Percentiles rank a stretch among this genome's conserved stretches.
Conservation (phyloP, 2,329 filamentous ascomycete species). For the Alternaria sp. region DNA sequence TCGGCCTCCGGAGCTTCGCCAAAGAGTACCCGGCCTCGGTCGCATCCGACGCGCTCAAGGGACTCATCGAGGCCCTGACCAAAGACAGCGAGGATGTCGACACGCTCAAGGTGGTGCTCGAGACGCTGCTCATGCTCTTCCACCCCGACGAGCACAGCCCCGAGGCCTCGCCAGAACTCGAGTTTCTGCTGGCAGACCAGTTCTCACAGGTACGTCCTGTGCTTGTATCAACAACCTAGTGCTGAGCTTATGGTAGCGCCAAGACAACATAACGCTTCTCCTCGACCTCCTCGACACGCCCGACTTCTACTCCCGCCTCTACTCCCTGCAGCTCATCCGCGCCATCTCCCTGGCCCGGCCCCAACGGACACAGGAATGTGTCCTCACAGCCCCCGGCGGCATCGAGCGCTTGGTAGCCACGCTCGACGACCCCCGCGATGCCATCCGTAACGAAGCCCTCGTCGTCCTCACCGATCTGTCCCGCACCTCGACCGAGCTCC, state of each 20-base stretch:
- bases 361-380: slow-evolving; percentile 92
- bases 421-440: slow-evolving; percentile 85
- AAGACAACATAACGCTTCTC: slow-evolving; percentile 93
- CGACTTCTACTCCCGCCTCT: slow-evolving; percentile 91
- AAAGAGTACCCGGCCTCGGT: slow-evolving; percentile 97
- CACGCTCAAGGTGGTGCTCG: slow-evolving; percentile 91
- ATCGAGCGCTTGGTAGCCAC: slow-evolving; percentile 85
- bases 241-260: slow-evolving; percentile 71
- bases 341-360: slow-evolving; percentile 86
- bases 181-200: slow-evolving; percentile 94
- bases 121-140: slow-evolving; percentile 95
- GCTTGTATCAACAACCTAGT: slow-evolving; percentile 29
- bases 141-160: slow-evolving; percentile 71
- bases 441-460: slow-evolving; percentile 83
- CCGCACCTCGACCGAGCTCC: slow-evolving; percentile 83
- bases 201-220: slow-evolving; percentile 78
- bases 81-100: slow-evolving; percentile 95
- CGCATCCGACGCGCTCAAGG: slow-evolving; percentile 88
- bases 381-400: slow-evolving; percentile 86
- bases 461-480: slow-evolving; percentile 89
- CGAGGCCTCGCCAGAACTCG: slow-evolving; percentile 95
- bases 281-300: slow-evolving; percentile 86
- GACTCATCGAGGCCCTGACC: slow-evolving; percentile 82
- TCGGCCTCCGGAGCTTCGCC: slow-evolving; percentile 92
- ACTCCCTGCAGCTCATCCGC: slow-evolving; percentile 86